Conservation (phyloP, 208 protist species). For the Leishmania braziliensis region DNA sequence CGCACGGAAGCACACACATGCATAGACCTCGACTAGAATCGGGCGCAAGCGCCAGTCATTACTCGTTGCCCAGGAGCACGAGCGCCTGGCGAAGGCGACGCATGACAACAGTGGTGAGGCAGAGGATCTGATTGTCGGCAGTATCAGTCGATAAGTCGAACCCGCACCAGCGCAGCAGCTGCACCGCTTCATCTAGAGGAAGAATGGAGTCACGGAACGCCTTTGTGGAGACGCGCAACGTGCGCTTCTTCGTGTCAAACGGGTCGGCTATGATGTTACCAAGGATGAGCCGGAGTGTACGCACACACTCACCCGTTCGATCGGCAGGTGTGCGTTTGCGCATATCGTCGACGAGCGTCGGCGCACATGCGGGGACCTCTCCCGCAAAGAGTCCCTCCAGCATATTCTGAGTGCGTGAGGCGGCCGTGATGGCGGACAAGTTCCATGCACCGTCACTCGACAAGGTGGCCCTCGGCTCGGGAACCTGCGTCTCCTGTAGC, state of each 20-base stretch:
- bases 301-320: conserved; percentile 33
- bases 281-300: conserved; percentile 63
- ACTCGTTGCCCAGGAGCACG: conserved; percentile 9
- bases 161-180: conserved; percentile 61
- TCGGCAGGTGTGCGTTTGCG: conserved; percentile 18
- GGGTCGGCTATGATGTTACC: conserved; percentile 62
- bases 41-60: background rate
- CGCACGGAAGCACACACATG: background rate
- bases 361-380: conserved; percentile 7
- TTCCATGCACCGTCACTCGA: conserved; percentile 37
- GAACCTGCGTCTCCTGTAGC: background rate
- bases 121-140: conserved; percentile 41
- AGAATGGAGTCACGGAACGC: conserved; percentile 53
- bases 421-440: conserved; percentile 28
- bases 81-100: conserved; percentile 43
- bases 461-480: background rate
- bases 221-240: conserved; percentile 58
- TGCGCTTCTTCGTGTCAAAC: conserved; percentile 72
- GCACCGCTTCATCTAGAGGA: conserved; percentile 46
- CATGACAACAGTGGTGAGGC: conserved; percentile 65
- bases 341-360: conserved; percentile 38
- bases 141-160: conserved; percentile 62
- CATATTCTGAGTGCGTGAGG: conserved; percentile 10
- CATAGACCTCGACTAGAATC: background rate
- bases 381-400: conserved; percentile 40